These are phyloP conservation scores for Globisporangium paddicum DNA, from an alignment of 352 stramenopile species.

Conservation along the genomic window DNA sequence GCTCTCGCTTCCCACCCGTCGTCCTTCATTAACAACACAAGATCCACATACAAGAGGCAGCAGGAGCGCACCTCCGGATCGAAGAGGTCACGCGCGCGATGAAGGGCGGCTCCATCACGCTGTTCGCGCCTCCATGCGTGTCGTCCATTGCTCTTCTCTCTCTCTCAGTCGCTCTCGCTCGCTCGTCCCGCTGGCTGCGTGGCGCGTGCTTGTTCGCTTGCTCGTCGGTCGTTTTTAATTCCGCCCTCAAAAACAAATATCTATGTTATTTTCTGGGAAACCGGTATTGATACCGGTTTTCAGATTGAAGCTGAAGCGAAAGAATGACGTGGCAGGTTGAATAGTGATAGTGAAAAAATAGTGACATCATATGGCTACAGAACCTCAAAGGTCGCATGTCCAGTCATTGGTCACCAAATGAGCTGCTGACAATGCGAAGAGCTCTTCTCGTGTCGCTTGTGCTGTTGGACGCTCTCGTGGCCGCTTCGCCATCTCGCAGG, in stretches of 20 bases:
- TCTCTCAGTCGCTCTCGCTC: not conserved
- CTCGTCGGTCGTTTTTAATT: not conserved
- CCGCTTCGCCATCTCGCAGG: not conserved
- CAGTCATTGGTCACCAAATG: not conserved
- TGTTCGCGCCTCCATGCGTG: constrained; percentile 55
- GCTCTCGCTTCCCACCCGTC: not conserved
- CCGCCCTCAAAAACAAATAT: not conserved
- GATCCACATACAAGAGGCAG: not conserved
- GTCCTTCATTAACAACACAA: not conserved
- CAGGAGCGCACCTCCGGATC: constrained; percentile 56
- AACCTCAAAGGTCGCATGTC: too few species aligned
- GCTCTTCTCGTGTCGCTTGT: not conserved
- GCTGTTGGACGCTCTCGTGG: not conserved
- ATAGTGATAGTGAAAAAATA: not conserved
- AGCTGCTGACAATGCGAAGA: not conserved
- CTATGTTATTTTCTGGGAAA: not conserved
- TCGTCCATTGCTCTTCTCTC: constrained; percentile 12
- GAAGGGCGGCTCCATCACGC: constrained; percentile 73
- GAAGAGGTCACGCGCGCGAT: constrained; percentile 71
- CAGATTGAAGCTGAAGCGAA: not conserved
- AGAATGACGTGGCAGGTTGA: not conserved
- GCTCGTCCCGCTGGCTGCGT: not conserved
- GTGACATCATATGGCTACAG: too few species aligned
- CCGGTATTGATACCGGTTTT: not conserved
- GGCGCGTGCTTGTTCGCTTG: not conserved